Base-by-base conservation (phyloP, 2,329 filamentous ascomycete genomes). In the Bipolaris cookei region DNA sequence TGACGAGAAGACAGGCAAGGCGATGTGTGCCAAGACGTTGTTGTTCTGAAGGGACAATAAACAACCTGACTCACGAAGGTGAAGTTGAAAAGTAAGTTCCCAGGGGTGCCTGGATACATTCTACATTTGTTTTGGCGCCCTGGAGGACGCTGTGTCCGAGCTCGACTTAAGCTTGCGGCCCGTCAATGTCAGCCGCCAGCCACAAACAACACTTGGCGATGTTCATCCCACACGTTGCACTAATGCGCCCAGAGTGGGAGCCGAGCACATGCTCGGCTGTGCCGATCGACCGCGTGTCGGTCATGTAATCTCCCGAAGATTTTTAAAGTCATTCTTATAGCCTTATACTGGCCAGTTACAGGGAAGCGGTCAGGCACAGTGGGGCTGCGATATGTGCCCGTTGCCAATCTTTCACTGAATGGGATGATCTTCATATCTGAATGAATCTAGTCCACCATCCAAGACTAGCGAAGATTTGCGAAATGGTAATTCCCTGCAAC, bases 281-380 rank as follows among this genome's bases (percentile, higher is more conserved):
- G 47, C 46, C 47, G 53, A 52, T 56, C 47, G 18, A n/a, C 42
- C 42, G 54, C 49, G 32, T 42, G 39, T 34, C 45, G 32, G 16
- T 44, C 28, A 42, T 52, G 35, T 47, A 56, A 53, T 56, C 13
- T 53, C 43, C 42, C 30, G 54, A 52, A 30, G 20, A 37, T 16
- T 28, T 18, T 21, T 10, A 16, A 30, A 20, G 3, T 18, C 16
- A 35, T 16, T 23, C 34, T n/a, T n/a, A 37, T 21, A 48, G 32
- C 18, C 28, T 34, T 30, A 21, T 13, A 23, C 6, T 25, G 39
- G 39, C 13, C n/a, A 5, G 3, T n/a, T 13, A 10, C 20, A 25
- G 2, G 20, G 45, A 28, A 48, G 45, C 45, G 32, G 45, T 38
- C 32, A 38, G 10, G n/a, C 3, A 10, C 45, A n/a, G 30, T 46